Evolutionary conservation across 768 basidiomycete genomes (phyloP), one percentile per base, ranked within the genome.

Genomic region (Lactifluus hygrophoroides): DNA sequence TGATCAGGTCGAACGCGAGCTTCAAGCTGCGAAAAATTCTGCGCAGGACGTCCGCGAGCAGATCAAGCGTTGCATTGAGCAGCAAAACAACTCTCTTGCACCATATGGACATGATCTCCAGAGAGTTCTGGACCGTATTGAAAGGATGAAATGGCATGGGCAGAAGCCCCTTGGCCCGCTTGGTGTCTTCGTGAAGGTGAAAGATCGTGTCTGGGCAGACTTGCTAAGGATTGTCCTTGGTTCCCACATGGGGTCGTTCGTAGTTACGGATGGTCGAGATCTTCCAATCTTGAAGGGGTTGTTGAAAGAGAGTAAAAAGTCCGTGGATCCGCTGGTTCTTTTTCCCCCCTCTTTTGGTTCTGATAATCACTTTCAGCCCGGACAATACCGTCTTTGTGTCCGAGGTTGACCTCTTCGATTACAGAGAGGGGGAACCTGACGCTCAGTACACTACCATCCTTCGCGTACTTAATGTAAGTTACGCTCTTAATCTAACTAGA

Each of bases 391-490:
- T 93, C 59, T 77, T 89, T 64, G 82, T 87, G 52, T 77, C 80
- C 23, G 77, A 80, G 57, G 83, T 77, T 38, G 92, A 94, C 66
- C 63, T 89, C 40, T 97, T 96, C 68, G 90, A 96, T 66, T 94
- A 81, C 65, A 76, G 76, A 37, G 58, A 64, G 1, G 93, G 93
- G 27, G 92, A 95, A 66, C 85, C 88, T 11, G 77, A 80, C 2
- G 67, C 67, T 19, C 58, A 78, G 21, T 77, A 85, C 51, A 73
- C 82, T 3, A 97, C 94, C 6, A 80, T 94, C 25, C 76, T 95
- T 25, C 85, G 92, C 25, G 86, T 86, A 17, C 78, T 97, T 8
- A 83, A 88, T 27, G 95, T 93, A 61, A 8, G 81, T 72, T n/a
- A 3, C 25, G 7, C 14, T 32, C 32, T 10, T 44, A n/a, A n/a